Evolutionary conservation across 208 protist species (phyloP), one percentile per base, ranked within the genome.

Genomic region (Phytomonas francai): DNA sequence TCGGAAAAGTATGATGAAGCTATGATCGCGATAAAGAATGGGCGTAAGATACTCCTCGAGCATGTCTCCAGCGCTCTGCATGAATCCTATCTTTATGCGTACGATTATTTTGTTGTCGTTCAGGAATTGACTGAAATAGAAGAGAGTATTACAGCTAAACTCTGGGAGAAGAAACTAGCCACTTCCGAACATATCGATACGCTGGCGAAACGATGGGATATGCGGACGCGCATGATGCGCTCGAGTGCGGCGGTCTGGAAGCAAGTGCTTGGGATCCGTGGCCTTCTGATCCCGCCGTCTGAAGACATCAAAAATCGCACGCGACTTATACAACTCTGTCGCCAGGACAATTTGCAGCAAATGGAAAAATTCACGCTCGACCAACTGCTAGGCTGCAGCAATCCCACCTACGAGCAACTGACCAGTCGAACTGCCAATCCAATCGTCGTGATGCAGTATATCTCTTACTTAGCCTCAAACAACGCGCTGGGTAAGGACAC

Each of bases 101-200:
- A 99, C 81, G 82, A 95, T 5, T 78, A 84, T 3, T 78, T 99
- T 30, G 97, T 99, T 6, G 71, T 87, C 16, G 88, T 98, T 56
- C 98, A 99, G 78, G 96, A 99, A 75, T 80, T 99, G 1, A 89
- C 93, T 0, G 98, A 99, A 79, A 74, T 99, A 32, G 98, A 99
- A 83, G 98, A 99, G 85, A 87, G 99, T 11, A 81, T 99, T 25
- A 67, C 81, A 29, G 98, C 97, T 54, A 87, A 87, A 75, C 76
- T 76, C 32, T 74, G 73, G 45, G 66, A 85, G 58, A 71, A 70
- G 60, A 65, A 56, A 14, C 93, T 97, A 58, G 78, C 68, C 57
- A 82, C 83, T 19, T 62, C 62, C 4, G 77, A 91, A 31, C 83
- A 89, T 58, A 75, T 93, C 34, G 91, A 89, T 61, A 92, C 96